phyloP scores from a whole-genome alignment of 2,329 filamentous ascomycete species.

The Pseudovirgaria hyperparasitica region DNA sequence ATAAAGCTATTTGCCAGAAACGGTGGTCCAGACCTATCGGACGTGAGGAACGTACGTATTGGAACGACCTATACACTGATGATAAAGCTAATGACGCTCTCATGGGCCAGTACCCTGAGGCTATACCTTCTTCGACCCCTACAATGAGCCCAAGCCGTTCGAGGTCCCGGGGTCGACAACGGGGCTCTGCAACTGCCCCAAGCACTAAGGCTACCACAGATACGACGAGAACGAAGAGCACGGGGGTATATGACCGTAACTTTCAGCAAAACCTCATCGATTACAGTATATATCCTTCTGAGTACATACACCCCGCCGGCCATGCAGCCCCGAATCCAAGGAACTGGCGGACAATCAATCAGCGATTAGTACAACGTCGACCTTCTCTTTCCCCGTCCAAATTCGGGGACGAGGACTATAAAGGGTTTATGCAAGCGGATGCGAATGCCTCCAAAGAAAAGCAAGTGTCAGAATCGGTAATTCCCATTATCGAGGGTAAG shows the following conservation, averaged over 20 bases:
- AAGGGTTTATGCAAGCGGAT: conserved; percentile 16
- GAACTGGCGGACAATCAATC: conserved; percentile 20
- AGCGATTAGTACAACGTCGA: conserved; percentile 14
- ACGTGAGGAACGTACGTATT: conserved; percentile 7
- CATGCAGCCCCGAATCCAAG: conserved; percentile 12
- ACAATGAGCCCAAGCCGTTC: conserved; percentile 7
- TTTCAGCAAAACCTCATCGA: conserved; percentile 28
- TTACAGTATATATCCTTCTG: conserved; percentile 16
- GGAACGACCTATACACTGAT: conserved; percentile 2
- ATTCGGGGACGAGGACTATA: conserved; percentile 18
- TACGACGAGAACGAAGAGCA: conserved; percentile 14
- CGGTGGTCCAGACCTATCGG: conserved; percentile 9
- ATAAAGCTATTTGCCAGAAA: conserved; percentile 9
- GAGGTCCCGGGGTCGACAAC: conserved; percentile 5
- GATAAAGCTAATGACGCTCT: conserved; percentile 4
- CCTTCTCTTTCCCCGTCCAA: conserved; percentile 24
- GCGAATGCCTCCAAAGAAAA: conserved; percentile 21
- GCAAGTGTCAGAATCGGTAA: conserved; percentile 17
- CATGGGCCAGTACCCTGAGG: conserved; percentile 7
- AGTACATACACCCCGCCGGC: conserved; percentile 13
- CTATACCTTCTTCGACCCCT: conserved; percentile 7
- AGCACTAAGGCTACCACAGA: conserved; percentile 9
- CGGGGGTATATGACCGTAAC: conserved; percentile 17
- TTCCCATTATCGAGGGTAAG: conserved; percentile 19
- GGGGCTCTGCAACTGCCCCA: conserved; percentile 3